phyloP scores from a whole-genome alignment of 2,329 filamentous ascomycete species.

The Alternaria sp. region DNA sequence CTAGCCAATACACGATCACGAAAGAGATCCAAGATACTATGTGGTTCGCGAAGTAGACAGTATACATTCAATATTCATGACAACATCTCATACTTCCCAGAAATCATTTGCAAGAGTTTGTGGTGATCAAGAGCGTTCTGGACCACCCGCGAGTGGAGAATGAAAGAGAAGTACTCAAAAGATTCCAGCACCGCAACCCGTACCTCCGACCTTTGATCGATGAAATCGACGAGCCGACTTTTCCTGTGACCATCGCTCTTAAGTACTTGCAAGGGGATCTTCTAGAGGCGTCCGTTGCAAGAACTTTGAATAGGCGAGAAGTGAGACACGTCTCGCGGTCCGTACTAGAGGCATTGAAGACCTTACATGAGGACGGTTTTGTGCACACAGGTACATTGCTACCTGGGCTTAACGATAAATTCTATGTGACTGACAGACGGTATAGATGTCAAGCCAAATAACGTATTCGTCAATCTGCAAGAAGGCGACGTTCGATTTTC shows the following conservation, averaged over 20 bases:
- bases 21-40: conserved; percentile 29
- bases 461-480: conserved; percentile 50
- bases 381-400: conserved; percentile 34
- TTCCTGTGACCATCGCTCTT: conserved; percentile 33
- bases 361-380: conserved; percentile 37
- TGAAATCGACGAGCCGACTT: conserved; percentile 34
- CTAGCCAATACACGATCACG: conserved; percentile 24
- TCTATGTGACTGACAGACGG: neutral
- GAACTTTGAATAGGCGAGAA: conserved; percentile 26
- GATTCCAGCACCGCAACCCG: conserved; percentile 33
- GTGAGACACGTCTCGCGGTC: conserved; percentile 29
- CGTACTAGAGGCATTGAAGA: conserved; percentile 34
- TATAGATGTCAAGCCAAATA: conserved; percentile 49
- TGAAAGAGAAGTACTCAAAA: conserved; percentile 38
- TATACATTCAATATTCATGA: neutral
- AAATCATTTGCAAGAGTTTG: conserved; percentile 16
- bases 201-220: conserved; percentile 40
- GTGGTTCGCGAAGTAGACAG: conserved; percentile 32
- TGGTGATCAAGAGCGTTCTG: conserved; percentile 38
- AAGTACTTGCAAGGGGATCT: conserved; percentile 34
- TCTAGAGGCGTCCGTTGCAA: conserved; percentile 20
- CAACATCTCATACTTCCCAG: conserved; percentile 4
- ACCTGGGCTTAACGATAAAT: neutral
- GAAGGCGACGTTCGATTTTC: conserved; percentile 41
- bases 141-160: conserved; percentile 34